Evolutionary conservation across 441 rosid species (phyloP).

Genomic region (Isatis lusitanica): DNA sequence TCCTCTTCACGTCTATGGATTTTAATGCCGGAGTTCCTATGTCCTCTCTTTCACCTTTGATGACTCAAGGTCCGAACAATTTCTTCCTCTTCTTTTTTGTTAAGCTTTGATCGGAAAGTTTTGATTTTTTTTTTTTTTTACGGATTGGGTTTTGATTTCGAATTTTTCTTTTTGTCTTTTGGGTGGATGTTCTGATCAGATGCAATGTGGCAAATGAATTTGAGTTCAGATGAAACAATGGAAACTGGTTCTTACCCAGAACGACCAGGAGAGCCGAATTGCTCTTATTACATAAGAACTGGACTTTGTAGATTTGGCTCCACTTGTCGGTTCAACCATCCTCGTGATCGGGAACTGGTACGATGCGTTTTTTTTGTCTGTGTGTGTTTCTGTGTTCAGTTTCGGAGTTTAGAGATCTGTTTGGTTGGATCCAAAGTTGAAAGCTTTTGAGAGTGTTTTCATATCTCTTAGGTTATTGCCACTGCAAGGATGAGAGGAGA

Average conservation of each 20-base stretch:
- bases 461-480: constrained; percentile 65
- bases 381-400: neutral
- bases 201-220: constrained; percentile 88
- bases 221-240: constrained; percentile 69
- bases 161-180: neutral
- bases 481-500: constrained; percentile 94
- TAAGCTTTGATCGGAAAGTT: neutral
- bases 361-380: neutral
- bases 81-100: neutral
- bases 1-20: constrained; percentile 52
- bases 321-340: constrained; percentile 94
- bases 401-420: constrained; percentile 6
- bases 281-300: constrained; percentile 95
- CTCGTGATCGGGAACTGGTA: constrained; percentile 96
- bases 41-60: constrained; percentile 65
- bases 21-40: constrained; percentile 76
- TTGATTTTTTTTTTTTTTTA: neutral
- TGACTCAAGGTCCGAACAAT: constrained; percentile 49
- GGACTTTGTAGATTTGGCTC: constrained; percentile 97
- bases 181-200: constrained; percentile 45
- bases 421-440: neutral
- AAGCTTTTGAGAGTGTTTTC: constrained; percentile 9
- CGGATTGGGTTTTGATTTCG: constrained; percentile 14
- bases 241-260: constrained; percentile 84
- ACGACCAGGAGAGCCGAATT: constrained; percentile 92